Base-by-base conservation (phyloP, 2,329 filamentous ascomycete species). In the Neoscytalidium dimidiatum region DNA sequence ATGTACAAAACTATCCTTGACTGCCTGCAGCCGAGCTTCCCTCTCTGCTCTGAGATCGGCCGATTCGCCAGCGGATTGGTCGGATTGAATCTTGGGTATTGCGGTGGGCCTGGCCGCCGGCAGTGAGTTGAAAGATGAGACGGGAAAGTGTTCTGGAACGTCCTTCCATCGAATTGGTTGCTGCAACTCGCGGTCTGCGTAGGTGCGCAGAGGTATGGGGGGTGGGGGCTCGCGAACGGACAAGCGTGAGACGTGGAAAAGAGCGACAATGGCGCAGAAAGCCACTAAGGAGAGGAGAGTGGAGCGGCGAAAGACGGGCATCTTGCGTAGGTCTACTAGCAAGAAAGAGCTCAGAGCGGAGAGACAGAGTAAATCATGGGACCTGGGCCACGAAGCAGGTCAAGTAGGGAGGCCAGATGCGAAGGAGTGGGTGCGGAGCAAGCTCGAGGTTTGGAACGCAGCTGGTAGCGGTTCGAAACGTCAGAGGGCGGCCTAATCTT, bases 71-170 rank as follows among this genome's bases (percentile, higher is more conserved):
- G 70, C 70, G 62, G 77, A 78, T n/a, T 29, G 26, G 6, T 74
- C 69, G 60, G 75, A 74, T 66, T 79, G 77, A 63, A 79, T 78
- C 53, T 65, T 69, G 6, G 77, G 77, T 28, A 79, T 76, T 0
- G 69, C 29, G 3, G 64, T 23, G 8, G 75, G 69, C 9, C 63
- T 68, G 26, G 72, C 75, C 9, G 71, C 71, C 3, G 77, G 77
- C 19, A 79, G 68, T 9, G 72, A 41, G 3, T 72, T 71, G 13
- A 72, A 72, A 13, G 72, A 74, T 5, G 73, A 62, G 6, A 79
- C 69, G 1, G 76, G 74, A 49, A 76, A 71, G 17, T 68, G 71
- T 26, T 71, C 65, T 4, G 73, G 70, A 13, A 78, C 64, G 26
- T 74, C 67, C 60, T 73, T 76, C 77, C 76, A 79, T 58, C 33